Evolutionary conservation across 129 eudicot species (phyloP), one percentile per base, ranked within the genome.

Genomic region (Helichrysum umbraculigerum): DNA sequence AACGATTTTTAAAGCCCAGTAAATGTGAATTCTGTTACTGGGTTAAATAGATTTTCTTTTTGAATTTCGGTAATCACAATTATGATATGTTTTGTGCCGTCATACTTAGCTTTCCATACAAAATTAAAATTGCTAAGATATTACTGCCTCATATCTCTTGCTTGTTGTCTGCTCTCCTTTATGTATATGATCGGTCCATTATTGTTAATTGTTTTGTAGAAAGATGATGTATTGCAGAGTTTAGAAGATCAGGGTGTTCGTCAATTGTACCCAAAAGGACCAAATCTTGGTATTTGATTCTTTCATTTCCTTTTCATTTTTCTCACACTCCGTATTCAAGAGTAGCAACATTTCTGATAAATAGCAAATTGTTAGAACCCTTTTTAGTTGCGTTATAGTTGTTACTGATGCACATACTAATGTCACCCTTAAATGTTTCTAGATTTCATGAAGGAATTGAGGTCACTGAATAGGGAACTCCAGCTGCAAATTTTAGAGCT

Each of bases 181-280:
- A 44, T n/a, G 44, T 11, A 35, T 70, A 8, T 70, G 51, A 76
- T 68, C 21, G 0, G 72, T 56, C 17, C 56, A 25, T 58, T 41
- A 39, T 57, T 81, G 35, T 47, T 25, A 62, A 30, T 25, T 29
- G 28, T 20, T 81, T n/a, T 80, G 84, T 71, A 92, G 98, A 92
- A 96, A 60, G 98, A 92, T 86, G 98, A 92, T 86, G 90, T 81
- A 14, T 80, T 93, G 64, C 98, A 97, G 9, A 82, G 83, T 71
- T 83, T 93, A 82, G 98, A 93, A 77, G 98, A 93, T 59, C 98
- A 90, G 77, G 97, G 97, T 41, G 96, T 90, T 68, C 91, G 96
- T 25, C 96, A 88, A 41, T 77, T 93, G 83, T 93, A 93, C 84
- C 96, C 96, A 9, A 87, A 85, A 78, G 92, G 93, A 63, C 95